phyloP scores from a whole-genome alignment of 1,139 yeast genomes.

The Hemisphaericaspora subhashii region DNA sequence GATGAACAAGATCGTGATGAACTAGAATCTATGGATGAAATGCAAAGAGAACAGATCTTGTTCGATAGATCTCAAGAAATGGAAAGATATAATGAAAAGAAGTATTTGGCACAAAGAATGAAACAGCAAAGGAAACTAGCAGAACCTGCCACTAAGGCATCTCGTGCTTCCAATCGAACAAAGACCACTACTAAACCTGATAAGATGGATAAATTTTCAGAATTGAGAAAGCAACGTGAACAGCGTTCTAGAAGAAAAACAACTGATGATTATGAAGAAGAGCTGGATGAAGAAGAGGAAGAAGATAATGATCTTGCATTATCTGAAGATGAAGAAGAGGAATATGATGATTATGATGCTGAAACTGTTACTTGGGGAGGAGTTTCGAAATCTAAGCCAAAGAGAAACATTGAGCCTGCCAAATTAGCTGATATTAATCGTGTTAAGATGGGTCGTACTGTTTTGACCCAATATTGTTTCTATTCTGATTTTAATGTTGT shows the following conservation, averaged over 20 bases:
- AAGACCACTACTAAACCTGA: conserved; percentile 27
- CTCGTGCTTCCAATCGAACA: conserved; percentile 22
- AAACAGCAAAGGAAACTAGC: conserved; percentile 50
- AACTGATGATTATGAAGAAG: conserved; percentile 34
- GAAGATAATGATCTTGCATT: conserved; percentile 28
- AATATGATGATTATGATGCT: conserved; percentile 42
- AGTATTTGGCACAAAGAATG: conserved; percentile 79
- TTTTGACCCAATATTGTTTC: conserved; percentile 72
- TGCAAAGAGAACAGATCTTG: conserved; percentile 84
- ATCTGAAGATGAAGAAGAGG: conserved; percentile 37
- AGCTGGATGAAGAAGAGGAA: conserved; percentile 32
- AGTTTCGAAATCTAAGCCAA: conserved; percentile 24
- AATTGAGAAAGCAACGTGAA: conserved; percentile 83
- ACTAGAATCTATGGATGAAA: conserved; percentile 79
- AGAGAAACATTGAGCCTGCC: conserved; percentile 36
- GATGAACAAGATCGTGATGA: conserved; percentile 73
- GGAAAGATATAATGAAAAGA: conserved; percentile 82
- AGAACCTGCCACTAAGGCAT: conserved; percentile 16
- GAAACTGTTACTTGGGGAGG: conserved; percentile 56
- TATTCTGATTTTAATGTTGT: conserved; percentile 76
- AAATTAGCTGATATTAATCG: conserved; percentile 63
- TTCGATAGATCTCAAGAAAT: conserved; percentile 92
- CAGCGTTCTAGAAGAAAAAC: conserved; percentile 45
- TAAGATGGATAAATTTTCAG: conserved; percentile 64
- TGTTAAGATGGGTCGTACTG: conserved; percentile 73